These are phyloP conservation scores for Hypomontagnella monticulosa DNA, from an alignment of 495 filamentous ascomycete genomes.

Conservation along the genomic window DNA sequence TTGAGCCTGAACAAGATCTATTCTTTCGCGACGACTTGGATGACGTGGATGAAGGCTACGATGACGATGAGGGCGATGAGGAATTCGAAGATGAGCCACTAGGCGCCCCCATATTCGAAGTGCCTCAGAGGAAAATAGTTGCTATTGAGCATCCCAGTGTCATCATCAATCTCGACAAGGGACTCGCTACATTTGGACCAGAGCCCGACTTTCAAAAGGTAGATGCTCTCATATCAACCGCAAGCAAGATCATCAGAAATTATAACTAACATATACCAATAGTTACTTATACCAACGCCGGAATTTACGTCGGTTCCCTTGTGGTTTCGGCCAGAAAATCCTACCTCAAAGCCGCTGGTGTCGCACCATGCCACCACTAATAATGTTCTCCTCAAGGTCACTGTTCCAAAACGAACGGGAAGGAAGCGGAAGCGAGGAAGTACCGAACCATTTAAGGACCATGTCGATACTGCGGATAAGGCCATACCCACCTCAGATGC, in stretches of 20 bases:
- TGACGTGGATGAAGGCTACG: constrained; percentile 15
- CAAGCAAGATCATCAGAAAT: background rate
- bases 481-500: constrained; percentile 3
- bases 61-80: constrained; percentile 18
- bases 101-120: constrained; percentile 53
- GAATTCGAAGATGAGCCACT: constrained; percentile 10
- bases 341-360: constrained; percentile 74
- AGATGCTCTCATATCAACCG: constrained; percentile 33
- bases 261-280: background rate
- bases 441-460: constrained; percentile 67
- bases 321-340: constrained; percentile 79
- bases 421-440: constrained; percentile 82
- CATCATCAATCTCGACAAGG: constrained; percentile 82
- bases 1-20: constrained; percentile 19
- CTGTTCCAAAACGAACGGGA: constrained; percentile 85
- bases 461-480: constrained; percentile 36
- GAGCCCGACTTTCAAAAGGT: constrained; percentile 72
- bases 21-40: constrained; percentile 2
- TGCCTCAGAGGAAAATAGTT: constrained; percentile 73
- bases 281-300: constrained; percentile 38
- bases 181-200: constrained; percentile 79
- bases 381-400: constrained; percentile 86
- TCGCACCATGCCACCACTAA: constrained; percentile 76
- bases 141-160: constrained; percentile 90
- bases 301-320: constrained; percentile 63